Conservation (phyloP, 768 basidiomycete genomes). For the Tylopilus sp. region DNA sequence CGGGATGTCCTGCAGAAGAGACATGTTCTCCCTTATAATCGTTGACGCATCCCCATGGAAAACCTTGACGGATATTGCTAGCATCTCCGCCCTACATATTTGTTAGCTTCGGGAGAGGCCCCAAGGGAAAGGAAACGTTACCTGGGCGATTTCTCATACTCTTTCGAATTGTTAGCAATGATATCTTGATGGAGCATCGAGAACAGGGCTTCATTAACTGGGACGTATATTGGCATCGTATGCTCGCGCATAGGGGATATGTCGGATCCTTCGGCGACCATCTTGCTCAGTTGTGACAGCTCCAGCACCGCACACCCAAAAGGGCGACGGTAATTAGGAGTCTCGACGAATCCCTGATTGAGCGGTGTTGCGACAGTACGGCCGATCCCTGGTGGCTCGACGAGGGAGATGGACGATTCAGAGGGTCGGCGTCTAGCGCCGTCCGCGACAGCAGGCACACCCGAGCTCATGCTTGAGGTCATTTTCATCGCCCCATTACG, state of each 20-base stretch:
- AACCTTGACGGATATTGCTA: constrained; percentile 81
- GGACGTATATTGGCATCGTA: constrained; percentile 84
- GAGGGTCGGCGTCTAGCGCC: constrained; percentile 52
- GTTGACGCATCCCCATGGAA: constrained; percentile 80
- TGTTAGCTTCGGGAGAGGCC: not conserved
- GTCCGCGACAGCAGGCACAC: constrained; percentile 30
- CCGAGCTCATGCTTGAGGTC: constrained; percentile 50
- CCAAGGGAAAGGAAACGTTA: constrained; percentile 32
- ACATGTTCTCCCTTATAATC: constrained; percentile 80
- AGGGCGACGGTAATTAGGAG: constrained; percentile 70
- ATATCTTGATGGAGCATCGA: constrained; percentile 96
- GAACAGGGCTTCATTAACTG: constrained; percentile 79
- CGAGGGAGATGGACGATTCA: constrained; percentile 43
- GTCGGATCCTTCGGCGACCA: constrained; percentile 62
- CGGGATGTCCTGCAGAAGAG: constrained; percentile 76
- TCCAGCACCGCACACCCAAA: constrained; percentile 97
- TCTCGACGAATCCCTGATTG: constrained; percentile 31
- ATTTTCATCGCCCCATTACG: constrained; percentile 85
- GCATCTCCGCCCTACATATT: constrained; percentile 67
- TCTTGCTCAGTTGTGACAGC: constrained; percentile 67
- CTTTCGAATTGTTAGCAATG: constrained; percentile 71
- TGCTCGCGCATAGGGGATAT: constrained; percentile 68
- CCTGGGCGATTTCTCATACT: constrained; percentile 83
- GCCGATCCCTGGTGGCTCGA: constrained; percentile 29
- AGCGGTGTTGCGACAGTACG: constrained; percentile 22